phyloP scores from a whole-genome alignment of 2,329 filamentous ascomycete genomes.

The Cryphonectria naterciae region DNA sequence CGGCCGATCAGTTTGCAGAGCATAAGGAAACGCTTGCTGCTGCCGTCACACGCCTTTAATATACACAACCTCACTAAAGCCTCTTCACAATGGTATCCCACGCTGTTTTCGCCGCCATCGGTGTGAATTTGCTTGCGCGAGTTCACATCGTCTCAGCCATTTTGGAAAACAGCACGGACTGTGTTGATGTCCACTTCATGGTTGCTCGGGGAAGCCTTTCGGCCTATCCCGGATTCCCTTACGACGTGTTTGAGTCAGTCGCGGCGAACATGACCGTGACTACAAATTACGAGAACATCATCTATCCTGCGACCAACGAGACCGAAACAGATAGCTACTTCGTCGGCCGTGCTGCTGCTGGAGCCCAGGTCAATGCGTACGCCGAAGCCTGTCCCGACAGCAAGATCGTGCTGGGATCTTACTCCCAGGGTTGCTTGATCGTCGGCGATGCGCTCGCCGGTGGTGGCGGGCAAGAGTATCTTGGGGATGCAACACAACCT shows the following conservation, averaged over 20 bases:
- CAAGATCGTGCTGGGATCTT: slow-evolving; percentile 7
- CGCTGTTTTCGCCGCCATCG: background rate
- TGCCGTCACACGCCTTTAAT: background rate
- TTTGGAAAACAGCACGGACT: background rate
- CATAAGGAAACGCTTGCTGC: background rate
- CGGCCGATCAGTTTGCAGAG: background rate
- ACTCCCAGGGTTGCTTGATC: slow-evolving; percentile 15
- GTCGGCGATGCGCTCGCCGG: slow-evolving; percentile 15
- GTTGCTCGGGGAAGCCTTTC: slow-evolving; percentile 11
- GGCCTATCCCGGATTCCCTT: slow-evolving; percentile 7
- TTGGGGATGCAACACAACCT: slow-evolving; percentile 10
- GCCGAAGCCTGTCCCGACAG: slow-evolving; percentile 14
- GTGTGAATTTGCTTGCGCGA: background rate
- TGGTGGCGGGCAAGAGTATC: slow-evolving; percentile 10
- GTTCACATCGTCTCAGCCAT: background rate
- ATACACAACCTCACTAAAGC: background rate
- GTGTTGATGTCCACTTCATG: slow-evolving; percentile 16
- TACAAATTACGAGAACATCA: slow-evolving; percentile 21
- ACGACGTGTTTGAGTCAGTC: background rate
- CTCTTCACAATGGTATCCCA: background rate
- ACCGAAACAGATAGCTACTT: slow-evolving; percentile 16
- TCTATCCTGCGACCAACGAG: slow-evolving; percentile 21
- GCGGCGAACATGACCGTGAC: background rate
- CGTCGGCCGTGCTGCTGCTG: background rate
- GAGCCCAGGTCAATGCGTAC: slow-evolving; percentile 12